phyloP scores from a whole-genome alignment of 2,329 filamentous ascomycete genomes.

The Kalmusia sp. region DNA sequence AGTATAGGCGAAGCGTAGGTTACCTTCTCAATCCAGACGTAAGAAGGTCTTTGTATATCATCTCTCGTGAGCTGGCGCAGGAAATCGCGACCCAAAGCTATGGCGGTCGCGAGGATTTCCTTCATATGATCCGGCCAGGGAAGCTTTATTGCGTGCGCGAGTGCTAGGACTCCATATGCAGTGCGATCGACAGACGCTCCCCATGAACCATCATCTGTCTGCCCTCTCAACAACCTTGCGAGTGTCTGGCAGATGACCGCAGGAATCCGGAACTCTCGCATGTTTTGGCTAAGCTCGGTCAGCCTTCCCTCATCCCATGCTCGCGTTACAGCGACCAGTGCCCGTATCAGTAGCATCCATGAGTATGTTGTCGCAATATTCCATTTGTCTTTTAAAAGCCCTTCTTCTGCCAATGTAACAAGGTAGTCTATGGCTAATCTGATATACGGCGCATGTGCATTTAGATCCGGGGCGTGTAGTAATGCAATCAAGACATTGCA shows the following conservation, averaged over 20 bases:
- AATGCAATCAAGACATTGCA: conserved; percentile 44
- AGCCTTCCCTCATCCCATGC: conserved; percentile 2
- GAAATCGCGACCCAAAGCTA: conserved; percentile 1
- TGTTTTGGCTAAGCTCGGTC: neutral
- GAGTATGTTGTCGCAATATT: conserved; percentile 17
- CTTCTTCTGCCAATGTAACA: neutral
- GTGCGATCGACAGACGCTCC: neutral
- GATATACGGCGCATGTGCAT: conserved; percentile 7
- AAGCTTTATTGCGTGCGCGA: neutral
- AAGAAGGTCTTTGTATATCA: neutral
- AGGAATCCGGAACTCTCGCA: neutral
- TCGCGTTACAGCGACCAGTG: conserved; percentile 1
- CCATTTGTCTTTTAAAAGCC: conserved; percentile 16
- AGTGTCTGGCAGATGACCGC: conserved; percentile 5
- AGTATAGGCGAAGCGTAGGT: conserved; percentile 23
- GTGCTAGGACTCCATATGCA: neutral
- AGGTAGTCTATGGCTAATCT: conserved; percentile 11
- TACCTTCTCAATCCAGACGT: conserved; percentile 36
- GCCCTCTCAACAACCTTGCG: neutral
- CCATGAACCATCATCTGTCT: conserved; percentile 17
- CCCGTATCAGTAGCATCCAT: conserved; percentile 14
- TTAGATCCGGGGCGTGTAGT: conserved; percentile 11
- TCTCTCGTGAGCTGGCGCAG: neutral
- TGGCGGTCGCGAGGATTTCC: neutral
- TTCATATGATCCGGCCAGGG: neutral